Evolutionary conservation across 2,329 filamentous ascomycete species (phyloP).

Genomic region (Botryosphaeria dothidea): DNA sequence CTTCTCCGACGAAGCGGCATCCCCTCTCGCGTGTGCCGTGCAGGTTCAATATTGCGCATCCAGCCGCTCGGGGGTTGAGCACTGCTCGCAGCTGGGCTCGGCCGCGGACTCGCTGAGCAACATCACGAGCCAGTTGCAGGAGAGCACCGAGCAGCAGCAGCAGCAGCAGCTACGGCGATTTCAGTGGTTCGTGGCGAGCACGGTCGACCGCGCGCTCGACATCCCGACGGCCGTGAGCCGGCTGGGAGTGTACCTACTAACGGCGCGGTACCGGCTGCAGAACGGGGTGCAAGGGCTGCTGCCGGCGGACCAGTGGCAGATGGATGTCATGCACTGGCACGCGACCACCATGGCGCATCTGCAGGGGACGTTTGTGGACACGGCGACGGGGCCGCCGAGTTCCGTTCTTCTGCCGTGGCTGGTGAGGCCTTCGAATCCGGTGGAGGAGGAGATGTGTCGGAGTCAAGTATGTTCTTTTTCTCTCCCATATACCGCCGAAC

Average conservation of each 20-base stretch:
- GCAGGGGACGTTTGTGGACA: slow-evolving; percentile 19
- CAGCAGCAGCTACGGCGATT: background rate
- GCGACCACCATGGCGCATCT: slow-evolving; percentile 17
- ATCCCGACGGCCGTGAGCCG: background rate
- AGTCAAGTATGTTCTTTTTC: background rate
- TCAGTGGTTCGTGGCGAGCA: background rate
- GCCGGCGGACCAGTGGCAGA: slow-evolving; percentile 22
- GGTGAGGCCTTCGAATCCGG: background rate
- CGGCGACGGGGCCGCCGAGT: slow-evolving; percentile 5
- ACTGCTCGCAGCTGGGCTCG: slow-evolving; percentile 1
- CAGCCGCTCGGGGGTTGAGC: background rate
- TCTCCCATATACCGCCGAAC: background rate
- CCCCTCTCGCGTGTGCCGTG: slow-evolving; percentile 19
- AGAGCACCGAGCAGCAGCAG: background rate
- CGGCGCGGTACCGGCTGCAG: slow-evolving; percentile 8
- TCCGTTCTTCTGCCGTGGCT: background rate
- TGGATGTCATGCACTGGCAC: slow-evolving; percentile 22
- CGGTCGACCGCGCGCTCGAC: background rate
- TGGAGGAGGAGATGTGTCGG: background rate
- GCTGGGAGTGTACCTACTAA: background rate
- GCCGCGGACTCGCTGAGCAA: background rate
- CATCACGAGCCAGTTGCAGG: background rate
- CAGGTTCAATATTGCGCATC: slow-evolving; percentile 21
- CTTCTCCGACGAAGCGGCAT: slow-evolving; percentile 14
- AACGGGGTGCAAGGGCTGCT: slow-evolving; percentile 9